Conservation (phyloP, 768 basidiomycete genomes). For the Podaxis carcinomalis region DNA sequence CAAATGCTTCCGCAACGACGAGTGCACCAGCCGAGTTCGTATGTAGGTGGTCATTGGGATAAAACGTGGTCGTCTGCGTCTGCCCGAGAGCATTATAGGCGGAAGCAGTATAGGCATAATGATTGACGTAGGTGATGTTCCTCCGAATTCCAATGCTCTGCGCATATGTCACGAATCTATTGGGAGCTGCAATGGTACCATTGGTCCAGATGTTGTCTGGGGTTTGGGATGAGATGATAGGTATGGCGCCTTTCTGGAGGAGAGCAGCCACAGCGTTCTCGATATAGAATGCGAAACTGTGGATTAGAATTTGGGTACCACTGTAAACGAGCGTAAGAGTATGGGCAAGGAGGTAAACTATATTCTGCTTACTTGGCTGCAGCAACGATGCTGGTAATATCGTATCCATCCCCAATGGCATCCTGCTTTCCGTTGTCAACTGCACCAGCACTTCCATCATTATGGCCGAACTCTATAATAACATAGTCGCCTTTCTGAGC, state of each 20-base stretch:
- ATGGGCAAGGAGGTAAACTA: background rate
- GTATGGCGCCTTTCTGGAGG: conserved; percentile 41
- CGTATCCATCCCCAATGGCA: conserved; percentile 35
- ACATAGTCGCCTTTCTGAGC: conserved; percentile 38
- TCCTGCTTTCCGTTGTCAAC: conserved; percentile 39
- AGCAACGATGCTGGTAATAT: conserved; percentile 31
- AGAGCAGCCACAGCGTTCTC: conserved; percentile 37
- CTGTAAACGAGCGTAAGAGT: conserved; percentile 17
- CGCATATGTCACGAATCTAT: conserved; percentile 43
- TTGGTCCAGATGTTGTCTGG: conserved; percentile 42
- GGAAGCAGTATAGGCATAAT: conserved; percentile 40
- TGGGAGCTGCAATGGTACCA: conserved; percentile 25
- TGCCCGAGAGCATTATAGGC: conserved; percentile 37
- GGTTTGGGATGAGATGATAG: conserved; percentile 45
- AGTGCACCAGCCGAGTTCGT: conserved; percentile 40
- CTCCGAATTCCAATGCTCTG: conserved; percentile 32
- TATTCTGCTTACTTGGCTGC: conserved; percentile 25
- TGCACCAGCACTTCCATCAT: conserved; percentile 34
- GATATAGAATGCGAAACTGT: conserved; percentile 43
- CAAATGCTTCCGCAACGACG: conserved; percentile 44
- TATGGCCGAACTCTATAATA: conserved; percentile 46
- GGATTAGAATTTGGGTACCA: conserved; percentile 34
- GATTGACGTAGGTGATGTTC: conserved; percentile 38
- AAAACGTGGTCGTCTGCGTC: conserved; percentile 32
- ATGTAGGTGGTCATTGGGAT: conserved; percentile 44